A percentile compares a stretch with the other conserved stretches of the same genome.
Conservation (phyloP, 257 asterid genomes). For the Coffea canephora region DNA sequence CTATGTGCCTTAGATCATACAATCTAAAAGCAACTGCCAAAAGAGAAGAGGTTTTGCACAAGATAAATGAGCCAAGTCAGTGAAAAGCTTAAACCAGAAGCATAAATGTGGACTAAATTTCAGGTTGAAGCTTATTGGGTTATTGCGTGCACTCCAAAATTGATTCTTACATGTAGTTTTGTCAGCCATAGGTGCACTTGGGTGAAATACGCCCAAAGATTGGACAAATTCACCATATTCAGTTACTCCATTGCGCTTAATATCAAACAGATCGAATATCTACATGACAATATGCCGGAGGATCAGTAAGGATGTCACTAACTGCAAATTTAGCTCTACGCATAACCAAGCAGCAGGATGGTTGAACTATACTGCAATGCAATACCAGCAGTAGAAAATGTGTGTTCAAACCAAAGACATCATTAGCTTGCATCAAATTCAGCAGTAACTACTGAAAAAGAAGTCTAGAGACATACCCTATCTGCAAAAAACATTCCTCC, state of each 20-base stretch:
- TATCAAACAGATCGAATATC: constrained; percentile 79
- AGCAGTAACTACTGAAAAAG: background rate
- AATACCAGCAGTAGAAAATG: background rate
- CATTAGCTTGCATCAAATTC: background rate
- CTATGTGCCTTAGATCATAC: constrained; percentile 78
- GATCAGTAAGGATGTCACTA: background rate
- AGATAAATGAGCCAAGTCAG: constrained; percentile 1
- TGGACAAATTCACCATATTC: constrained; percentile 90
- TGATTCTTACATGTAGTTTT: constrained; percentile 60
- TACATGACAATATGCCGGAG: constrained; percentile 16
- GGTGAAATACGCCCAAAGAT: constrained; percentile 79
- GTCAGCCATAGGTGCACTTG: constrained; percentile 57
- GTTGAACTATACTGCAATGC: background rate
- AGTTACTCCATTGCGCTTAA: constrained; percentile 70
- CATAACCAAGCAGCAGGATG: background rate
- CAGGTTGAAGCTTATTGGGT: background rate
- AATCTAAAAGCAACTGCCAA: constrained; percentile 75
- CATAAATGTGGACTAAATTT: background rate
- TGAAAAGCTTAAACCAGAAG: background rate
- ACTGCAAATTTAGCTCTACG: background rate
- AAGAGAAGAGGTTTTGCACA: constrained; percentile 7
- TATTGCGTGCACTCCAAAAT: background rate
- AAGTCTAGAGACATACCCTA: constrained; percentile 45
- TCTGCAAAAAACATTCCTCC: constrained; percentile 73
- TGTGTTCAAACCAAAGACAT: background rate